These are phyloP conservation scores for Puccinia novopanici DNA, from an alignment of 1,284 basidiomycete genomes.

Conservation along the genomic window DNA sequence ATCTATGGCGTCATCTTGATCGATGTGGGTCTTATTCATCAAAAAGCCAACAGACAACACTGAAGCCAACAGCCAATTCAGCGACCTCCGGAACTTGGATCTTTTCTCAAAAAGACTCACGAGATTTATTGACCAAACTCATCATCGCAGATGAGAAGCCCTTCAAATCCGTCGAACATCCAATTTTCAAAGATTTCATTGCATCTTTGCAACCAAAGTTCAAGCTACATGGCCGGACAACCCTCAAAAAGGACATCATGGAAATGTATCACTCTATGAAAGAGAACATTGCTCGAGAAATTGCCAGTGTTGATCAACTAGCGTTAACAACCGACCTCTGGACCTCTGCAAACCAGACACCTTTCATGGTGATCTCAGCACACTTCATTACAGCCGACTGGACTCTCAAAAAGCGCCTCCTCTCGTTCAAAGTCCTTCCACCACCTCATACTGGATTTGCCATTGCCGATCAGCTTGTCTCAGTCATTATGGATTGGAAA, in stretches of 20 bases:
- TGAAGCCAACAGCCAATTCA: neutral
- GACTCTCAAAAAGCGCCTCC: neutral
- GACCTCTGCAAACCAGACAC: neutral
- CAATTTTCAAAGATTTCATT: neutral
- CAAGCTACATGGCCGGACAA: neutral
- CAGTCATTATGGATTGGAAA: neutral
- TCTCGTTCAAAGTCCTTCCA: conserved; percentile 4
- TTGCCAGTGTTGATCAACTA: neutral
- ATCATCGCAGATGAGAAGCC: neutral
- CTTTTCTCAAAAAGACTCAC: neutral
- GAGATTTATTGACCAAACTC: neutral
- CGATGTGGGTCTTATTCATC: neutral
- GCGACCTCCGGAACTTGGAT: neutral
- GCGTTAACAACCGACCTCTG: neutral
- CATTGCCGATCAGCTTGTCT: neutral
- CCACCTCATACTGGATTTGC: neutral
- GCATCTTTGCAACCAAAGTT: neutral
- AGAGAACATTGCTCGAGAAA: neutral
- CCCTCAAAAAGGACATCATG: neutral
- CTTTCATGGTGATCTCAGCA: neutral
- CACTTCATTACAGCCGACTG: neutral
- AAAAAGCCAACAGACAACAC: neutral
- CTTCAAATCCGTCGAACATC: too few species aligned
- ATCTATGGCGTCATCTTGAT: neutral
- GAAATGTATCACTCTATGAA: neutral